Evolutionary conservation across 768 basidiomycete species (phyloP), one percentile per base, ranked within the genome.

Genomic region (Boletus edulis): DNA sequence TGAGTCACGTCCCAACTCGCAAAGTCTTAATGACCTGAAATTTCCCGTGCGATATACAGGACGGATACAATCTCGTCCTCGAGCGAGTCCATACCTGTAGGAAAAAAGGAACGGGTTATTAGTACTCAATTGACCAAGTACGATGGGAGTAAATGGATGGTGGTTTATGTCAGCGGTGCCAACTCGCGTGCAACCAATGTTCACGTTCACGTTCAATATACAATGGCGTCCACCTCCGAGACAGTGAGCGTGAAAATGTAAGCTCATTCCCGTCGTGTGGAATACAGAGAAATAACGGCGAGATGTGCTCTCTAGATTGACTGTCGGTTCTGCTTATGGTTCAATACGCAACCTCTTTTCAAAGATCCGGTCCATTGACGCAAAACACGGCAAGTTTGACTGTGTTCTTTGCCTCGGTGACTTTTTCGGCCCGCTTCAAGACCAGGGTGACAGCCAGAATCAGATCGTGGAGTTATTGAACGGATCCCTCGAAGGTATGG

Each of bases 341-440:
- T 81, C 83, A 1, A 83, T 97, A 65, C 72, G 77, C 32, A 80
- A 83, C n/a, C 77, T 95, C 29, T 87, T 92, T 64, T 69, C 81
- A 54, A 97, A 94, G 76, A 81, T 98, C 63, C 85, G 82, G 56
- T 73, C 83, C 29, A 91, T 97, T 61, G 85, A 98, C 74, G 78
- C 84, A 51, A 97, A 96, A 73, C 91, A 97, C 71, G 94, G 94
- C 57, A 91, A 90, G 67, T 98, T 98, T 67, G 89, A 93, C 65
- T 79, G 91, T 52, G 81, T 86, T 8, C 78, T 94, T 49, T 91
- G 89, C 61, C 75, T 78, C 8, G 92, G 92, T n/a, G 89, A 93
- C 71, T 94, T 94, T 73, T 92, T 94, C 70, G 87, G 87, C 6
- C 78, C 78, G 2, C 65, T 75, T n/a, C 74, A 73, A 60, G 70